phyloP scores from a whole-genome alignment of 441 rosid genomes.

The Biscutella auriculata region DNA sequence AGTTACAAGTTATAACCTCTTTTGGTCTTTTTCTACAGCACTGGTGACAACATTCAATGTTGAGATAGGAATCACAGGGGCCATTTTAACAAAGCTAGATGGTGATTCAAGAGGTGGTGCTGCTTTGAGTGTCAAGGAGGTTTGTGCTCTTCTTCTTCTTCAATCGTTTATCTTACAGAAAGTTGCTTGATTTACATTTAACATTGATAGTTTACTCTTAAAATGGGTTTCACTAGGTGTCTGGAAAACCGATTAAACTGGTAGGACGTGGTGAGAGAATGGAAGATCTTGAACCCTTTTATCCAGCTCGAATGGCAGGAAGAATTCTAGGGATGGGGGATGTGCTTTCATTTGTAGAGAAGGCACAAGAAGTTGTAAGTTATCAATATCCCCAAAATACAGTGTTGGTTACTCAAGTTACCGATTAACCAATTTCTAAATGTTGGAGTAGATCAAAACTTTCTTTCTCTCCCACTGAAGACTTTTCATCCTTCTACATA shows the following conservation, averaged over 20 bases:
- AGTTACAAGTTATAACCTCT: too few relatives aligned
- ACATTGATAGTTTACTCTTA: constrained; percentile 7
- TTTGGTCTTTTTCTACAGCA: constrained; percentile 31
- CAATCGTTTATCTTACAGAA: not conserved
- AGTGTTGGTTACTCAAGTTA: too few relatives aligned
- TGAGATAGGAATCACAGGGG: constrained; percentile 97
- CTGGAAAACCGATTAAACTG: constrained; percentile 92
- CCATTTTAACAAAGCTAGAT: constrained; percentile 92
- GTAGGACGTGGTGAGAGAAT: constrained; percentile 96
- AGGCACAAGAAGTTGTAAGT: constrained; percentile 92
- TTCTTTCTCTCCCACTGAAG: not conserved
- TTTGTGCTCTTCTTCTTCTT: constrained; percentile 17
- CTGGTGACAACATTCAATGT: constrained; percentile 86
- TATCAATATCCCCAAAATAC: too few relatives aligned
- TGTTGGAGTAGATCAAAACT: too few relatives aligned
- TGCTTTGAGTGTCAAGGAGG: constrained; percentile 97
- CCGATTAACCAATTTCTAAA: too few relatives aligned
- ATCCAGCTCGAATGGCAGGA: constrained; percentile 97
- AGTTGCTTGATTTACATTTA: not conserved
- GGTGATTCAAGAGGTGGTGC: constrained; percentile 99
- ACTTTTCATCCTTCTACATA: constrained; percentile 15
- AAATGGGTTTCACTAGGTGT: constrained; percentile 44
- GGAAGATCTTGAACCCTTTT: constrained; percentile 98
- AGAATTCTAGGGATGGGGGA: constrained; percentile 97
- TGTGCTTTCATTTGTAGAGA: constrained; percentile 93